Conservation (phyloP, 1,284 basidiomycete genomes). For the Sporisorium reilianum region DNA sequence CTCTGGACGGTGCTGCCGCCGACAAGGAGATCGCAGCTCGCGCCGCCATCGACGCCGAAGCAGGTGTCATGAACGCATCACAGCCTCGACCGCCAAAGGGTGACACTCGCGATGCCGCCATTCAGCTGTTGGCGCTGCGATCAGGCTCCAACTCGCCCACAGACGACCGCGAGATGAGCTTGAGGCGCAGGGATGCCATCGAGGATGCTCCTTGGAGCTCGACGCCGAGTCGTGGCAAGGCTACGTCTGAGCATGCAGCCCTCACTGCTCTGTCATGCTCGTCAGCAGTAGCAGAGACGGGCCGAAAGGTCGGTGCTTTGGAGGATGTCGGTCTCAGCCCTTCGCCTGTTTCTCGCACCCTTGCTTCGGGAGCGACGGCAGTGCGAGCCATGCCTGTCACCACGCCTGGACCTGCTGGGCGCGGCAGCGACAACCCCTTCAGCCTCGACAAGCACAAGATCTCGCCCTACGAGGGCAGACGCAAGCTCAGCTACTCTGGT, state of each 20-base stretch:
- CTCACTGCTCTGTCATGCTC: slow-evolving; percentile 45
- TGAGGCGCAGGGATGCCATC: slow-evolving; percentile 25
- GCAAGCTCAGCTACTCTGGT: slow-evolving; percentile 47
- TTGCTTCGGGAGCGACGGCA: slow-evolving; percentile 22
- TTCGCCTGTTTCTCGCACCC: slow-evolving; percentile 34
- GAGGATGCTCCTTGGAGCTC: slow-evolving; percentile 40
- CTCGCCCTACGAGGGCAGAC: slow-evolving; percentile 44
- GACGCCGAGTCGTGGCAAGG: slow-evolving; percentile 34
- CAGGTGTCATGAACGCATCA: background rate
- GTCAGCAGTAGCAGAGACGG: slow-evolving; percentile 15
- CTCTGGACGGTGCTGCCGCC: slow-evolving; percentile 16
- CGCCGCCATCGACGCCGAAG: slow-evolving; percentile 11
- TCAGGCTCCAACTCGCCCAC: slow-evolving; percentile 48
- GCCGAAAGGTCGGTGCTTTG: slow-evolving; percentile 6
- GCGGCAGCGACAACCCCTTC: slow-evolving; percentile 54
- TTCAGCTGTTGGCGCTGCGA: slow-evolving; percentile 48
- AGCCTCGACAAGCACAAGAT: slow-evolving; percentile 63
- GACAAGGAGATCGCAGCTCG: slow-evolving; percentile 16
- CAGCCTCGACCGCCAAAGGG: slow-evolving; percentile 33
- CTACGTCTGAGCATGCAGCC: slow-evolving; percentile 35
- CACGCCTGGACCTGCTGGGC: slow-evolving; percentile 28
- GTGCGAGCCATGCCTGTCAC: slow-evolving; percentile 31
- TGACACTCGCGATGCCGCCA: slow-evolving; percentile 47
- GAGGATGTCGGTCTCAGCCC: slow-evolving; percentile 37
- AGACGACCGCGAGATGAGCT: slow-evolving; percentile 38